These are phyloP conservation scores for Malassezia arunalokei DNA, from an alignment of 1,284 basidiomycete genomes.

Conservation along the genomic window DNA sequence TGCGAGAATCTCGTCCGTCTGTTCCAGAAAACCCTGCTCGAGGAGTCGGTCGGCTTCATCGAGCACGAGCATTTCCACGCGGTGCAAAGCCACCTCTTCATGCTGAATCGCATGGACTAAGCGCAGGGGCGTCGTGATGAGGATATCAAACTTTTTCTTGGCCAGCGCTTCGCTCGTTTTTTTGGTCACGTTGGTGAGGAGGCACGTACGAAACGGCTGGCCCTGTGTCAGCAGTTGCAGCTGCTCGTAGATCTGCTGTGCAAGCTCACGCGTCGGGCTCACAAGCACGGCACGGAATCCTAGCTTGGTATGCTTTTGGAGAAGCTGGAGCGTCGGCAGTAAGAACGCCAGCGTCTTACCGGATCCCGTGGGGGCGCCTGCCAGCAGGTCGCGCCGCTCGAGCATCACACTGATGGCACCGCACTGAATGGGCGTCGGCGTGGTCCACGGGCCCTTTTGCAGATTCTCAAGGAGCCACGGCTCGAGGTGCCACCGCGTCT, in stretches of 20 bases:
- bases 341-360: conserved; percentile 43
- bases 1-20: conserved; percentile 75
- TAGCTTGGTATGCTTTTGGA: conserved; percentile 18
- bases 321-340: conserved; percentile 33
- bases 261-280: conserved; percentile 40
- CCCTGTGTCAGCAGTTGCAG: conserved; percentile 22
- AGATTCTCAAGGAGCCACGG: conserved; percentile 29
- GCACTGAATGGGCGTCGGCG: conserved; percentile 46
- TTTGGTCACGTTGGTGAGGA: conserved; percentile 25
- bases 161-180: conserved; percentile 12
- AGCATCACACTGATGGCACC: conserved; percentile 46
- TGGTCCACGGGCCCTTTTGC: conserved; percentile 23
- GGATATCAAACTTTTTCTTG: conserved; percentile 27
- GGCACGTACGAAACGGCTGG: conserved; percentile 26
- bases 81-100: conserved; percentile 29
- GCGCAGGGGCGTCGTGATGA: conserved; percentile 42
- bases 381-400: conserved; percentile 31
- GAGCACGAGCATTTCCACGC: conserved; percentile 32
- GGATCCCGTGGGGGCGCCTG: conserved; percentile 39
- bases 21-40: conserved; percentile 71
- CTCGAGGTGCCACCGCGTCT: conserved; percentile 22
- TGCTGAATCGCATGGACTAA: conserved; percentile 38
- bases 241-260: conserved; percentile 41
- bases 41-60: conserved; percentile 53
- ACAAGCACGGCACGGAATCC: conserved; percentile 38